Evolutionary conservation across 192 early-diverging fungal genomes (phyloP).

Genomic region (Gamsiella multidivaricata): DNA sequence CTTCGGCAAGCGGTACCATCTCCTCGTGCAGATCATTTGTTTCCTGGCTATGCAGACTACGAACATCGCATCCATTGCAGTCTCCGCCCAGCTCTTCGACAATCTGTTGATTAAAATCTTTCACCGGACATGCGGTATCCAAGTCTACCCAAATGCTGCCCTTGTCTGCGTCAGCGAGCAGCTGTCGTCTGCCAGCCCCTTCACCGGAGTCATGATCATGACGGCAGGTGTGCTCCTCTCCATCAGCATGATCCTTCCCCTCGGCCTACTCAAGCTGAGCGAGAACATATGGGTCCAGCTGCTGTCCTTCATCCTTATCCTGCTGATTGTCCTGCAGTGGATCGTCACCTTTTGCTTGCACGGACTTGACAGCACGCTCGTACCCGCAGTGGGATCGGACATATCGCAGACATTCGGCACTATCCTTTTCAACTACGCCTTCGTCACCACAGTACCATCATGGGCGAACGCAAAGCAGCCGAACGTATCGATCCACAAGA

Average conservation of each 20-base stretch:
- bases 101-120: slow-evolving; percentile 67
- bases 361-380: slow-evolving; percentile 67
- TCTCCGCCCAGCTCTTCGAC: slow-evolving; percentile 78
- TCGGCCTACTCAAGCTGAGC: slow-evolving; percentile 69
- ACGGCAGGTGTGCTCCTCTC: slow-evolving; percentile 11
- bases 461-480: slow-evolving; percentile 74
- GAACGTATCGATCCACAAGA: slow-evolving; percentile 68
- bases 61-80: slow-evolving; percentile 77
- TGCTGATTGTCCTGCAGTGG: slow-evolving; percentile 68
- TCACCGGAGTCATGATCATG: slow-evolving; percentile 31
- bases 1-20: slow-evolving; percentile 71
- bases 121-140: slow-evolving; percentile 75
- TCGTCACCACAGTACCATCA: slow-evolving; percentile 74
- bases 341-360: slow-evolving; percentile 64
- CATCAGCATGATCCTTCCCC: slow-evolving; percentile 62
- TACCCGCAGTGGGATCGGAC: slow-evolving; percentile 62
- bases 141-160: slow-evolving; percentile 62
- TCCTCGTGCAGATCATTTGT: slow-evolving; percentile 69
- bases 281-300: slow-evolving; percentile 79
- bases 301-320: slow-evolving; percentile 61
- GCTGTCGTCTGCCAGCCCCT: slow-evolving; percentile 24
- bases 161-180: slow-evolving; percentile 62
- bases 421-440: slow-evolving; percentile 78
- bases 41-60: slow-evolving; percentile 77
- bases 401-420: slow-evolving; percentile 66